Evolutionary conservation across 2,329 filamentous ascomycete genomes (phyloP).

Genomic region (Exophiala dermatitidis): DNA sequence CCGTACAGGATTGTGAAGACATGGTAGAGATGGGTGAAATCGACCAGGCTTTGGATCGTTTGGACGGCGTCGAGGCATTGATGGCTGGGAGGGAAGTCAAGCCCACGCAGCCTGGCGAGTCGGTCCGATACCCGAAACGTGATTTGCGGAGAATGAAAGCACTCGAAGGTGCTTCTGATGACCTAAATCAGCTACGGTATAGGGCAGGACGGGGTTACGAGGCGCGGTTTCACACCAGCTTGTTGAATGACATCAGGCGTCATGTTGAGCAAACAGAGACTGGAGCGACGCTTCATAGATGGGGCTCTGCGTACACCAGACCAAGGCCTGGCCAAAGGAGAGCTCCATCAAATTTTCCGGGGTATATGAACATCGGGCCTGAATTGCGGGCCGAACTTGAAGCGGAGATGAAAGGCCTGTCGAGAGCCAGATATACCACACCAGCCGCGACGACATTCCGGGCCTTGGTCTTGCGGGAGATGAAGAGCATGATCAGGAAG

Average conservation of each 20-base stretch:
- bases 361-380: slow-evolving; percentile 68
- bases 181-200: slow-evolving; percentile 66
- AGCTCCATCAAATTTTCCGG: slow-evolving; percentile 62
- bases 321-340: slow-evolving; percentile 60
- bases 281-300: slow-evolving; percentile 71
- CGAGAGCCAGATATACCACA: slow-evolving; percentile 70
- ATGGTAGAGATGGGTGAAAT: slow-evolving; percentile 78
- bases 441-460: slow-evolving; percentile 78
- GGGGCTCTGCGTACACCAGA: slow-evolving; percentile 70
- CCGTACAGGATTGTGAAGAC: slow-evolving; percentile 67
- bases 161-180: slow-evolving; percentile 69
- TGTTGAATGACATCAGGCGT: slow-evolving; percentile 71
- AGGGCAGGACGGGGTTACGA: slow-evolving; percentile 86
- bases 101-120: slow-evolving; percentile 20
- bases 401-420: slow-evolving; percentile 68
- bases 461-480: slow-evolving; percentile 75
- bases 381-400: slow-evolving; percentile 63
- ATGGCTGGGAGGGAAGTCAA: slow-evolving; percentile 55
- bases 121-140: slow-evolving; percentile 31
- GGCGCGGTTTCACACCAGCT: slow-evolving; percentile 64
- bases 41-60: slow-evolving; percentile 67
- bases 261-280: slow-evolving; percentile 68
- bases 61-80: slow-evolving; percentile 70
- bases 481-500: slow-evolving; percentile 74
- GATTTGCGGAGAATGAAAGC: slow-evolving; percentile 73